Evolutionary conservation across 192 early-diverging fungal species (phyloP).

Genomic region (Cetraspora pellucida): DNA sequence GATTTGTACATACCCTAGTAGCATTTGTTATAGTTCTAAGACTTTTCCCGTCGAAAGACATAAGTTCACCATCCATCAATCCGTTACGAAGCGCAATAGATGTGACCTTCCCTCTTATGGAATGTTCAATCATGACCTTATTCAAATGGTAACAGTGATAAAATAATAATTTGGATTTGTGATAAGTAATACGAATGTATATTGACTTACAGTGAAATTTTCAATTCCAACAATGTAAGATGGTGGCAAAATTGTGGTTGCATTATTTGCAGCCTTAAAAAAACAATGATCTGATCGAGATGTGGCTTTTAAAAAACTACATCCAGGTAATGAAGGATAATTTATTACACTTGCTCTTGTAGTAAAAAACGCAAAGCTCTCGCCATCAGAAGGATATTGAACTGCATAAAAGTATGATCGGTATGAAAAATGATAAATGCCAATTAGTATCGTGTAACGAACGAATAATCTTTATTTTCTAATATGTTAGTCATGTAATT

Average conservation of each 20-base stretch:
- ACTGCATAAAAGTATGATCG: not conserved
- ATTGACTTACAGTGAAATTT: conserved; percentile 32
- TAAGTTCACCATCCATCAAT: conserved; percentile 40
- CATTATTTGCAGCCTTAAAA: conserved; percentile 34
- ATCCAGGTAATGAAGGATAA: conserved; percentile 36
- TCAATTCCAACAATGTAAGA: conserved; percentile 48
- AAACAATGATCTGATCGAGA: not conserved
- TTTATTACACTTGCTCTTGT: conserved; percentile 39
- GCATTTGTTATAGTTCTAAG: conserved; percentile 36
- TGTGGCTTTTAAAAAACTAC: conserved; percentile 35
- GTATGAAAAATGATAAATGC: too few species aligned
- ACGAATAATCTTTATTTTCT: too few species aligned
- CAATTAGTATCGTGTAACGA: too few species aligned
- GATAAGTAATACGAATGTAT: not conserved
- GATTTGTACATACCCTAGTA: conserved; percentile 27
- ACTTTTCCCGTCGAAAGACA: conserved; percentile 32
- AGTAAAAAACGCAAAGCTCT: conserved; percentile 41
- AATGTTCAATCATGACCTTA: conserved; percentile 48
- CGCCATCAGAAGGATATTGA: conserved; percentile 32
- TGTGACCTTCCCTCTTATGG: conserved; percentile 41
- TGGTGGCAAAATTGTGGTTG: conserved; percentile 20
- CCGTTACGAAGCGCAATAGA: conserved; percentile 45
- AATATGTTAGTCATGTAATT: not conserved
- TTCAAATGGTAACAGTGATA: not conserved
- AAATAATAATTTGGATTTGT: not conserved